Evolutionary conservation across 768 basidiomycete species (phyloP).

Genomic region (Collybiopsis luxurians): DNA sequence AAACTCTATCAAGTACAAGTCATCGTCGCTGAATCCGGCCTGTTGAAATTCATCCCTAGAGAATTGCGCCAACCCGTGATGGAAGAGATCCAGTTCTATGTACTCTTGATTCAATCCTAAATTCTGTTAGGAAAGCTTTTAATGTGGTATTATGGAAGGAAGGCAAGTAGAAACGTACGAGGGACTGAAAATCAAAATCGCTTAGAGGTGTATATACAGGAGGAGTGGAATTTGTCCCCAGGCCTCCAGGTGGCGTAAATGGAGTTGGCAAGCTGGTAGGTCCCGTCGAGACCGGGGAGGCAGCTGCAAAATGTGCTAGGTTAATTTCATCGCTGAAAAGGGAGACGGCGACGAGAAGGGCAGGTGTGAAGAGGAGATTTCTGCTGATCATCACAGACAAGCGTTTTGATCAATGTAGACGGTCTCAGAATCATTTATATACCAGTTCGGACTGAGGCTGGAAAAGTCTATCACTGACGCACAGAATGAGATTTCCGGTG

Average conservation of each 20-base stretch:
- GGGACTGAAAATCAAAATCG: conserved; percentile 50
- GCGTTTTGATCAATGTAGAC: no score
- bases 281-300: no score
- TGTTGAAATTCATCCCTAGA: conserved; percentile 52
- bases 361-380: no score
- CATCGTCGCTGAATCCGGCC: conserved; percentile 50
- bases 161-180: conserved; percentile 21
- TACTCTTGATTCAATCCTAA: conserved; percentile 63
- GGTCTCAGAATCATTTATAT: no score
- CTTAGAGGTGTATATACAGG: conserved; percentile 32
- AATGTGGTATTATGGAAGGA: background rate
- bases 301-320: no score
- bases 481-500: no score
- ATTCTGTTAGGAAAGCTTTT: conserved; percentile 26
- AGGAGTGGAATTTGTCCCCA: conserved; percentile 17
- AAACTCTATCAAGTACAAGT: conserved; percentile 53
- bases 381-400: no score
- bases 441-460: no score
- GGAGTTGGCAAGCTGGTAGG: background rate
- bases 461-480: no score
- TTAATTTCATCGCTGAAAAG: no score
- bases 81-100: conserved; percentile 61
- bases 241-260: background rate
- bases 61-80: conserved; percentile 54
- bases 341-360: no score